Base-by-base conservation (phyloP, 768 basidiomycete species). In the Antrodiella citrinella region DNA sequence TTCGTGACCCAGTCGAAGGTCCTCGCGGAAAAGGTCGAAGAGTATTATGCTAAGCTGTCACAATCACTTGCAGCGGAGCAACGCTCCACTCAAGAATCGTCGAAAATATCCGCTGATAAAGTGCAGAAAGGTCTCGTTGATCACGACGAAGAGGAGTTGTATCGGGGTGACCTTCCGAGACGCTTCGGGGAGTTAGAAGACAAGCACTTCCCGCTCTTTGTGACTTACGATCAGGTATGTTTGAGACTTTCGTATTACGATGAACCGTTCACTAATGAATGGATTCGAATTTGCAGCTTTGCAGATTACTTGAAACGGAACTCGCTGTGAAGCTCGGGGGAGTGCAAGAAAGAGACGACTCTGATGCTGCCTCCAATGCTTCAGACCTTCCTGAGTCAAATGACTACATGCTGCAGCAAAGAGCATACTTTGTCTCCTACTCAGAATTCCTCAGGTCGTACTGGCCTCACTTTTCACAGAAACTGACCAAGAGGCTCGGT, bases 131-230 rank as follows among this genome's bases (percentile, higher is more conserved):
- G 45, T 23, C 18, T 23, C 11, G 48, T 52, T 19, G 51, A 52
- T 38, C 45, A 25, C n/a, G 51, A 52, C 26, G 51, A 52, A 26
- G 51, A 52, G 24, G 45, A 52, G n/a, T 47, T 25, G 4, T 67
- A 68, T 67, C 63, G 70, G 15, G 64, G 51, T 12, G 68, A 75
- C 53, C 67, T 83, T 4, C 84, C 84, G 1, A 49, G 56, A 23
- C 69, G 59, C 26, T 88, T 74, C 52, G 82, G 82, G 46, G 70
- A 73, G 15, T 67, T 88, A 11, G 60, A 69, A 30, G 82, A 84
- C 26, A 57, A 70, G 0, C 75, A 88, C 57, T 88, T 87, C 49
- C 86, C 86, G 0, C 62, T 88, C 45, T 88, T 87, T 54, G 56
- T 84, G 1, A 84, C 85, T 0, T 82, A 81, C 48, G 78, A 86